These are phyloP conservation scores for Suhomyces vadensis DNA, from an alignment of 805 yeast genomes.

Conservation along the genomic window DNA sequence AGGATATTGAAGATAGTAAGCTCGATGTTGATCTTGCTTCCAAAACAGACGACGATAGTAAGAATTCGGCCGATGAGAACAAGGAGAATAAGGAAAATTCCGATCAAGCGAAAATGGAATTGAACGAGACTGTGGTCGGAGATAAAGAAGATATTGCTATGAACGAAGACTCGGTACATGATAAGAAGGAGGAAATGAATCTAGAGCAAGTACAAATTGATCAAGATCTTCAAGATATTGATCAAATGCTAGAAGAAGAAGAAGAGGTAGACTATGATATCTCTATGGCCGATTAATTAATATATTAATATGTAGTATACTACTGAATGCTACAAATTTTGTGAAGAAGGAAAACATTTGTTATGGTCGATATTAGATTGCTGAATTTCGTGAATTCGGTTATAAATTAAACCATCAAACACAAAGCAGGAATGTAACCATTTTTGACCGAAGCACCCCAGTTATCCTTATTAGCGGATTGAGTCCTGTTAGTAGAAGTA, in stretches of 20 bases:
- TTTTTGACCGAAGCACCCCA: no score
- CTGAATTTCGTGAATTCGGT: no score
- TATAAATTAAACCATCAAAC: no score
- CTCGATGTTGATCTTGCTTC: constrained; percentile 17
- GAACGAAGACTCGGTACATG: background rate
- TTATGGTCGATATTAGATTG: no score
- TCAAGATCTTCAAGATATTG: constrained; percentile 30
- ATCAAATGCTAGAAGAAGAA: constrained; percentile 38
- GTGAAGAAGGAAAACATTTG: no score
- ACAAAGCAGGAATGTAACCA: no score
- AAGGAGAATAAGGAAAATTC: constrained; percentile 7
- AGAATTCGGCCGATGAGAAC: constrained; percentile 4
- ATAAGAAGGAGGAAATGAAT: background rate
- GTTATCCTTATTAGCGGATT: no score
- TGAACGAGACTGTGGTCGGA: background rate
- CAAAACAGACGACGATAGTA: constrained; percentile 12
- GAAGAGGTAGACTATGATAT: constrained; percentile 40
- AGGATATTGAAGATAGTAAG: constrained; percentile 17
- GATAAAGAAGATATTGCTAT: background rate
- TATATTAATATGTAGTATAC: background rate
- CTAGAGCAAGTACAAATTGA: constrained; percentile 12
- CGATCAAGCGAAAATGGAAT: background rate
- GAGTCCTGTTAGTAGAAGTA: no score
- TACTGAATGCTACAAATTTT: no score
- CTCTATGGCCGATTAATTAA: constrained; percentile 16